These are phyloP conservation scores for Claviceps sp. DNA, from an alignment of 2,329 filamentous ascomycete genomes.

Conservation along the genomic window DNA sequence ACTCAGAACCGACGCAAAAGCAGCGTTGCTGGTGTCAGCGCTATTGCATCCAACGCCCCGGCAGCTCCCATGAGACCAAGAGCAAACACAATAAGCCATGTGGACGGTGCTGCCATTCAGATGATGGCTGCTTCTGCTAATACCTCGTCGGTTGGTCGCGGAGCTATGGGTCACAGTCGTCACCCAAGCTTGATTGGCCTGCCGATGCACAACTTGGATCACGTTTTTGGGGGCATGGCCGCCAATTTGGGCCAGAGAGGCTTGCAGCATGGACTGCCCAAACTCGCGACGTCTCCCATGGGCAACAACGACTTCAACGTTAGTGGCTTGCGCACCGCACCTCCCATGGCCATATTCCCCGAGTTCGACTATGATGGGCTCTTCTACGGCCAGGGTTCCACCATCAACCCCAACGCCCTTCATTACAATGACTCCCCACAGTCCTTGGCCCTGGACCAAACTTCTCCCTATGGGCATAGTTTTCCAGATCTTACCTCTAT, in stretches of 20 bases:
- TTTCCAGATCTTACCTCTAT: conserved; percentile 44
- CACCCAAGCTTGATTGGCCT: conserved; percentile 64
- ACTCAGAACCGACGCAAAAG: conserved; percentile 73
- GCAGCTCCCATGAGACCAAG: conserved; percentile 62
- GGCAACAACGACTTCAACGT: conserved; percentile 46
- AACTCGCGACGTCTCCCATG: conserved; percentile 67
- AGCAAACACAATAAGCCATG: conserved; percentile 92
- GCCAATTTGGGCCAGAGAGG: conserved; percentile 52
- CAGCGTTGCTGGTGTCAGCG: conserved; percentile 55
- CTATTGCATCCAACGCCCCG: conserved; percentile 29
- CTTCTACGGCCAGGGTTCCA: conserved; percentile 54
- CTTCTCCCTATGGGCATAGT: conserved; percentile 44
- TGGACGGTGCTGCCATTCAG: conserved; percentile 65
- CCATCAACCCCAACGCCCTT: conserved; percentile 59
- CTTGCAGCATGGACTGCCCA: conserved; percentile 56
- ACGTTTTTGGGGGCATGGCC: conserved; percentile 63
- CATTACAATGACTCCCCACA: conserved; percentile 74
- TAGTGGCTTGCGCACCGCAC: conserved; percentile 65
- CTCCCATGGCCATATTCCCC: conserved; percentile 46
- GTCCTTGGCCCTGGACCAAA: conserved; percentile 47
- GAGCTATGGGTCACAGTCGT: conserved; percentile 46
- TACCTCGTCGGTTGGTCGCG: conserved; percentile 30
- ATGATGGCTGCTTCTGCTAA: conserved; percentile 49
- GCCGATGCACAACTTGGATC: conserved; percentile 42
- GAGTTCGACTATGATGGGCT: conserved; percentile 38